A percentile compares a stretch with the other conserved stretches of the same genome.
phyloP scores from a whole-genome alignment of 2,329 filamentous ascomycete species.

The Neopestalotiopsis sp. region DNA sequence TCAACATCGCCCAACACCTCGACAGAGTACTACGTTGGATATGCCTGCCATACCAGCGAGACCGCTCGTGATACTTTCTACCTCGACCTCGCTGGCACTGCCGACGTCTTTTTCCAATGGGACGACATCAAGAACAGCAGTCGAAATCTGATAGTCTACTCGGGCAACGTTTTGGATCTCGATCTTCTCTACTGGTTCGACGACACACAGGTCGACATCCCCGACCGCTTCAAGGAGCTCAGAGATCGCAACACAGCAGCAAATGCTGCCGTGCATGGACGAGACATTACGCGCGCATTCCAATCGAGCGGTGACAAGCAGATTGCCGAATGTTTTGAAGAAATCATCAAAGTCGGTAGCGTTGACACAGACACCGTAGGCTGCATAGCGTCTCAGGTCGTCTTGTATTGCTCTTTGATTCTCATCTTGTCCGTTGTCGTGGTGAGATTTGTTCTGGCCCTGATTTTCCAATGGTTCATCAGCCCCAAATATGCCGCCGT shows the following conservation, averaged over 20 bases:
- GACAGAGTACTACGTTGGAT: conserved; percentile 79
- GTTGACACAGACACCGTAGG: conserved; percentile 96
- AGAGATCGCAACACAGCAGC: conserved; percentile 66
- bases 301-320: conserved; percentile 80
- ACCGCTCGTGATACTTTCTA: conserved; percentile 79
- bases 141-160: conserved; percentile 93
- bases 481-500: conserved; percentile 82
- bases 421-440: conserved; percentile 91
- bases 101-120: conserved; percentile 97
- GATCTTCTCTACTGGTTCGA: conserved; percentile 93
- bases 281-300: conserved; percentile 88
- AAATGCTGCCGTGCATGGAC: conserved; percentile 73
- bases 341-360: conserved; percentile 94
- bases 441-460: conserved; percentile 84
- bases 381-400: conserved; percentile 96
- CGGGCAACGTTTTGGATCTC: conserved; percentile 89
- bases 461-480: conserved; percentile 97
- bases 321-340: conserved; percentile 83
- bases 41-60: conserved; percentile 83
- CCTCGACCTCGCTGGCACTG: conserved; percentile 65
- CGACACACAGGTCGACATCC: conserved; percentile 75
- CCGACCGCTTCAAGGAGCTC: conserved; percentile 79
- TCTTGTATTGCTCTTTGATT: conserved; percentile 89
- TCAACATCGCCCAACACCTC: conserved; percentile 79
- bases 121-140: conserved; percentile 87